A percentile compares a stretch with the other conserved stretches of the same genome.
These are phyloP conservation scores for Macrolepiota fuliginosa DNA, from an alignment of 768 basidiomycete species.

Conservation along the genomic window DNA sequence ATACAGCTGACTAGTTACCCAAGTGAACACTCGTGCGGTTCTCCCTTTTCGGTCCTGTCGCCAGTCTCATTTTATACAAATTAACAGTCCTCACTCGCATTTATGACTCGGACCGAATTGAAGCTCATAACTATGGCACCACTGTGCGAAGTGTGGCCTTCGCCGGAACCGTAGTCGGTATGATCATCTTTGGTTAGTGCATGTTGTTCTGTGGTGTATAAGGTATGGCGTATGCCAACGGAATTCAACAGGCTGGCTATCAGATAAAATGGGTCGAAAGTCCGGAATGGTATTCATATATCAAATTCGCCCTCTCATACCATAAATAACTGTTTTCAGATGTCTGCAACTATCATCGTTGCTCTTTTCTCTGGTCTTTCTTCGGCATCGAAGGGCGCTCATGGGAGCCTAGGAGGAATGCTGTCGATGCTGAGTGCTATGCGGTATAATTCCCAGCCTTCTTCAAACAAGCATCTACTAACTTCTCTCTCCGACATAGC, in stretches of 20 bases:
- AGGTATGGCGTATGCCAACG: not conserved
- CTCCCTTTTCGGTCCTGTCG: not conserved
- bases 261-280: slow-evolving; percentile 85
- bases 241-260: slow-evolving; percentile 67
- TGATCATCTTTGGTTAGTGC: slow-evolving; percentile 71
- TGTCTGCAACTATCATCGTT: slow-evolving; percentile 81
- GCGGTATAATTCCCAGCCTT: slow-evolving; percentile 42
- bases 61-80: not conserved
- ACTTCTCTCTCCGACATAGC: slow-evolving; percentile 32
- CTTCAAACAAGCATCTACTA: not conserved
- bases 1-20: not conserved
- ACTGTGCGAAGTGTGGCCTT: slow-evolving; percentile 72
- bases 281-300: slow-evolving; percentile 71
- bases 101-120: slow-evolving; percentile 58
- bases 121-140: slow-evolving; percentile 54
- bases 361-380: slow-evolving; percentile 83
- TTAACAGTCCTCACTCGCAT: slow-evolving; percentile 67
- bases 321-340: slow-evolving; percentile 40
- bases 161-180: slow-evolving; percentile 85
- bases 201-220: not conserved
- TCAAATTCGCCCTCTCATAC: not conserved
- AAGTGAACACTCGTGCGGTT: slow-evolving; percentile 67
- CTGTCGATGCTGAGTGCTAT: slow-evolving; percentile 80
- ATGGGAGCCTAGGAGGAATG: slow-evolving; percentile 64
- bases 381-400: slow-evolving; percentile 78